Base-by-base conservation (phyloP, 2,329 filamentous ascomycete genomes). In the Colletotrichum eleusines region DNA sequence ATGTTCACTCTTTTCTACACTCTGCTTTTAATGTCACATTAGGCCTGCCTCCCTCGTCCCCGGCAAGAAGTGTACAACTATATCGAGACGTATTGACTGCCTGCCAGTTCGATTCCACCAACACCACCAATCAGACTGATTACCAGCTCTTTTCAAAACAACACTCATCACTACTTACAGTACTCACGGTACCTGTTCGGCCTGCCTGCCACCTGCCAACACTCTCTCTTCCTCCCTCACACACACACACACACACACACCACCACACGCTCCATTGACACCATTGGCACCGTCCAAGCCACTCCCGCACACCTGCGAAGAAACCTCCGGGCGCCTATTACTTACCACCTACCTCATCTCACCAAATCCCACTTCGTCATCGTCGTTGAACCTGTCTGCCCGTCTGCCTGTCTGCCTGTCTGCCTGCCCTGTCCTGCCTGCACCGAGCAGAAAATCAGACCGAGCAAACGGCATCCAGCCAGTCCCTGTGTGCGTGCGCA, bases 331-430 rank as follows among this genome's bases (percentile, higher is more conserved):
- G 59, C 11, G 42, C 63, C 40, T 7, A 8, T n/a, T n/a, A n/a
- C n/a, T n/a, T n/a, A n/a, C n/a, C n/a, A n/a, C n/a, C 18, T 53
- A 58, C 63, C 67, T 55, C 63, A 54, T 59, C 58, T 51, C 44
- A 62, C 51, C 18, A 20, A 20, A 23, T 63, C 57, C 64, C 57
- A 67, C 57, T 68, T 71, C 68, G 68, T 71, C 53, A 40, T 18
- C 7, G 38, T 11, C 9, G 33, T 16, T 14, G n/a, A n/a, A n/a
- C n/a, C n/a, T n/a, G n/a, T n/a, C n/a, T n/a, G n/a, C n/a, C n/a
- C n/a, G n/a, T n/a, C n/a, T n/a, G n/a, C n/a, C n/a, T n/a, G n/a
- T n/a, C n/a, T n/a, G n/a, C n/a, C n/a, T n/a, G n/a, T n/a, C n/a
- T n/a, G n/a, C n/a, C n/a, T 33, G 31, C 4, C 31, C 31, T 33